Conservation (phyloP, 23 red algal genomes). For the Agarophyton chilense region DNA sequence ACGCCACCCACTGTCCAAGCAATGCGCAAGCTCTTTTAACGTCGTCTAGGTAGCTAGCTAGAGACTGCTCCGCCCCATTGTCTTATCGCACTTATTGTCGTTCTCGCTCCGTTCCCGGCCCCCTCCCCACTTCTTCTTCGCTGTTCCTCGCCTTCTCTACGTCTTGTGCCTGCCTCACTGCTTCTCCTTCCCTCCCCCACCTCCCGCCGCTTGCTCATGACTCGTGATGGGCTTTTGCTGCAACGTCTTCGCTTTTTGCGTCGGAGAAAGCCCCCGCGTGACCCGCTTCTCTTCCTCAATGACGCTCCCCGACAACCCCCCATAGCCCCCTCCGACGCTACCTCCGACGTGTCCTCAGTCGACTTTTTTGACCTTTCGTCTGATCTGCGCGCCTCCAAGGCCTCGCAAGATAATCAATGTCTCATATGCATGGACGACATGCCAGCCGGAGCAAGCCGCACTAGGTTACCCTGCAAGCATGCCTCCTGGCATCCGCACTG, state of each 20-base stretch:
- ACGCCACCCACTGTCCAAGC: too few relatives aligned
- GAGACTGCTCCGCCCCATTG: too few relatives aligned
- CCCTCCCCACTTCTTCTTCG: too few relatives aligned
- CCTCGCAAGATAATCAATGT: slow-evolving; percentile 34
- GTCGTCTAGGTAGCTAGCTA: too few relatives aligned
- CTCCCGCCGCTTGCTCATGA: background rate
- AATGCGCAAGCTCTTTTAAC: too few relatives aligned
- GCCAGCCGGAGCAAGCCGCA: background rate
- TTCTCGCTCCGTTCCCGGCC: too few relatives aligned
- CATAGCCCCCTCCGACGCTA: slow-evolving; percentile 22
- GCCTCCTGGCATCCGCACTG: slow-evolving; percentile 45
- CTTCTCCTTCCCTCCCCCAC: background rate
- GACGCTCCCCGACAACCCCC: slow-evolving; percentile 46
- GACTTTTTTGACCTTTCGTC: slow-evolving; percentile 23
- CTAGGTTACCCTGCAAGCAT: slow-evolving; percentile 38
- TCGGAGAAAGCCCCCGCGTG: slow-evolving; percentile 12
- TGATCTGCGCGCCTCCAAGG: slow-evolving; percentile 20
- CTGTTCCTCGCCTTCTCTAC: too few relatives aligned
- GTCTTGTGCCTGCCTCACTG: background rate
- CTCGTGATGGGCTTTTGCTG: slow-evolving; percentile 2
- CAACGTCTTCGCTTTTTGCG: slow-evolving; percentile 29
- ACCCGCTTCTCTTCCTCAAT: slow-evolving; percentile 37
- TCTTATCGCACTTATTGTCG: too few relatives aligned
- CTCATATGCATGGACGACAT: slow-evolving; percentile 53
- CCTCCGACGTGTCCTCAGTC: slow-evolving; percentile 29